Evolutionary conservation across 768 basidiomycete genomes (phyloP), one percentile per base, ranked within the genome.

Genomic region (Leccinum longicurvipes): DNA sequence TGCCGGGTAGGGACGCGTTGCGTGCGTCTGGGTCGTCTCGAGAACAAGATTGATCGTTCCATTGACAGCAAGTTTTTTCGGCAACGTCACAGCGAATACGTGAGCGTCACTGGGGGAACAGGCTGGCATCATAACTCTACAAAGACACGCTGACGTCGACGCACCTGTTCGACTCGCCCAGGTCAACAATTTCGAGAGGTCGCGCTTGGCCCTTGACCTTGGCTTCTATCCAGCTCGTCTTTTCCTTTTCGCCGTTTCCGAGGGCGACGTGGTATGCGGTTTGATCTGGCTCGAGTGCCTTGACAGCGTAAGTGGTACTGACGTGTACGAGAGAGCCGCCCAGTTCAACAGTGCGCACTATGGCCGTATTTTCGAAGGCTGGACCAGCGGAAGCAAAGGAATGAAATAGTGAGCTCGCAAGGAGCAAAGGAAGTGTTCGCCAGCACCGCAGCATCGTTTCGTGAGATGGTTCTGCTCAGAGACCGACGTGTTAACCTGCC

Each of bases 321-420:
- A 94, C 84, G 76, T 89, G 86, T 54, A 93, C 88, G 23, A 92
- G 80, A 19, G 94, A 80, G 50, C 95, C 95, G 32, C 89, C 93
- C 23, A 97, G 88, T 64, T 97, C 95, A 56, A 93, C 78, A 6
- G 89, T 86, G 65, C 93, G 87, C 29, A 94, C 90, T 58, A 98
- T 81, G 59, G 88, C 91, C 21, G 89, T 91, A 63, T 93, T 93
- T 80, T 92, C 91, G 73, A 92, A 92, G 2, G 85, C 79, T 63
- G 76, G 75, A 58, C 72, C 69, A 4, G 76, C 76, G 29, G 75
- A 71, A 29, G 73, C 67, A 24, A 76, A 67, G 25, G 76, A 68
- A 36, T 75, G 70, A 50, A 73, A 66, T 14, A 83, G 66, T 10
- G 82, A 63, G 54, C 68, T 60, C 49, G 64, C 66, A 47, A 83